Percentiles rank a stretch among this genome's conserved stretches.
Evolutionary conservation across 805 yeast genomes (phyloP).

Genomic region (Nakazawaea molendinolei): DNA sequence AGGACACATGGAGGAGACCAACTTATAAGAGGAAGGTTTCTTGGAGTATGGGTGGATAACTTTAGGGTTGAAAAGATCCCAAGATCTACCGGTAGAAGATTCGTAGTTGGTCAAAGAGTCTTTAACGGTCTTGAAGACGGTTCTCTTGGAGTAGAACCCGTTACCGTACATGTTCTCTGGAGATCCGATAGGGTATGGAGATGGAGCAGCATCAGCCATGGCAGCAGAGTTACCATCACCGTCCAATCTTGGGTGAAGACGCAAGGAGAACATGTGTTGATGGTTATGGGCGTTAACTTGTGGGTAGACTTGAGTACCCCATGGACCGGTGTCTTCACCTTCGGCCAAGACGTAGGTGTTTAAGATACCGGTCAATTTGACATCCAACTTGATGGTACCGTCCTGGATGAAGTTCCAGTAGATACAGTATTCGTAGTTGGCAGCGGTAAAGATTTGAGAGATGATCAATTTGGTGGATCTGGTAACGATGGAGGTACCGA

Average conservation of each 20-base stretch:
- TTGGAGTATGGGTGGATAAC: conserved; percentile 62
- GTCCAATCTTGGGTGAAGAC: conserved; percentile 76
- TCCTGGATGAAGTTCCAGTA: conserved; percentile 82
- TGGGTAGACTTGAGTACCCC: conserved; percentile 80
- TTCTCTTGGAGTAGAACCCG: conserved; percentile 61
- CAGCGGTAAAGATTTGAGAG: conserved; percentile 81
- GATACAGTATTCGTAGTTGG: conserved; percentile 79
- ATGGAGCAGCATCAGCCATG: conserved; percentile 53
- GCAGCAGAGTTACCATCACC: conserved; percentile 76
- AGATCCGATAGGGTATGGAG: conserved; percentile 56
- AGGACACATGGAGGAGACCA: conserved; percentile 70
- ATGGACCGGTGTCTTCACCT: conserved; percentile 63
- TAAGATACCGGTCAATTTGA: conserved; percentile 76
- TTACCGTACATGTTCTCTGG: conserved; percentile 73
- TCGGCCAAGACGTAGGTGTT: conserved; percentile 63
- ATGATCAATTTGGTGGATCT: conserved; percentile 69
- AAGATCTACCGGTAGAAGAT: conserved; percentile 60
- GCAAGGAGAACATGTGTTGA: conserved; percentile 74
- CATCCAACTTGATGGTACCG: conserved; percentile 74
- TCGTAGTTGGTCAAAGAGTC: conserved; percentile 60
- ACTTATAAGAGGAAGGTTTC: conserved; percentile 69
- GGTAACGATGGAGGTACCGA: conserved; percentile 66
- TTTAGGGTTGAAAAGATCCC: conserved; percentile 74
- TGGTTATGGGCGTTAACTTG: conserved; percentile 80
- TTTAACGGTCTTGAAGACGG: conserved; percentile 59